Evolutionary conservation across 768 basidiomycete species (phyloP).

Genomic region (Gyrodon lividus): DNA sequence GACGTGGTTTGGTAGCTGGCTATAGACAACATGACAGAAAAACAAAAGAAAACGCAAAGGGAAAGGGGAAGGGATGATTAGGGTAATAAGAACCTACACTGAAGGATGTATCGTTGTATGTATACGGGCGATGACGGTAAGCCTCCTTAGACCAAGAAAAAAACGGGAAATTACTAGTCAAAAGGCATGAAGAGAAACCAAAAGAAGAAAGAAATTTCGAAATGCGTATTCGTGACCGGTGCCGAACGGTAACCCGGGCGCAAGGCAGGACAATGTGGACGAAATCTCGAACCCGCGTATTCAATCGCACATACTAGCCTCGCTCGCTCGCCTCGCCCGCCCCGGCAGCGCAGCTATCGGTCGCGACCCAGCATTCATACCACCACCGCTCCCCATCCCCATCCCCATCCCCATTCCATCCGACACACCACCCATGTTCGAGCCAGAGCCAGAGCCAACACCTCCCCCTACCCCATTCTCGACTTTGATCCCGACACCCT

Average conservation of each 20-base stretch:
- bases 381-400: background rate
- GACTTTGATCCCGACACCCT: constrained; percentile 21
- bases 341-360: constrained; percentile 10
- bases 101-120: too few relatives aligned
- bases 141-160: too few relatives aligned
- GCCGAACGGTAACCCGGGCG: background rate
- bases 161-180: too few relatives aligned
- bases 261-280: too few relatives aligned
- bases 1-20: too few relatives aligned
- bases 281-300: background rate
- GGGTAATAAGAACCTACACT: too few relatives aligned
- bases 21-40: too few relatives aligned
- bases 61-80: too few relatives aligned
- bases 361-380: constrained; percentile 20
- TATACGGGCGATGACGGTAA: too few relatives aligned
- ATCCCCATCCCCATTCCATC: background rate
- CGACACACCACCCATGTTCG: background rate
- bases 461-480: constrained; percentile 10
- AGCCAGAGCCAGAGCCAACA: background rate
- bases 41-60: too few relatives aligned
- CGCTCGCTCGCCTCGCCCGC: constrained; percentile 5
- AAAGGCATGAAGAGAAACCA: too few relatives aligned
- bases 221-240: background rate
- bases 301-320: background rate
- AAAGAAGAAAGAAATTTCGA: background rate